Evolutionary conservation across 192 early-diverging fungal genomes (phyloP), one percentile per base, ranked within the genome.

Genomic region (Phycomyces blakesleeanus): DNA sequence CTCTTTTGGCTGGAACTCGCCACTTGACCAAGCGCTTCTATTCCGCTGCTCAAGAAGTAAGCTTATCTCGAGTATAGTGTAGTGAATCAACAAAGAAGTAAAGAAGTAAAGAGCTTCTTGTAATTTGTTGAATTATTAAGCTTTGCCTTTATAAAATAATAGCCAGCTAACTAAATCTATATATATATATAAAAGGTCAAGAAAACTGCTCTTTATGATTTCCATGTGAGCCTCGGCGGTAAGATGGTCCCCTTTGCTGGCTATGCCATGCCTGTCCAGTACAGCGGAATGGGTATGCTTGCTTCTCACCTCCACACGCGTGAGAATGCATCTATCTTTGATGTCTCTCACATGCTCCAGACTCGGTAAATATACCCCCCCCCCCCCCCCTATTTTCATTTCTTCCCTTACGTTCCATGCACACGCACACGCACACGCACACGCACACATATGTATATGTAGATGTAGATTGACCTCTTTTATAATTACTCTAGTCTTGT

Each of bases 181-280:
- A 8, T 34, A 58, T 26, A 27, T 64, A 64, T 65, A 47, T 64
- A 29, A 51, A 66, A 67, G 55, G 41, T 84, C 59, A 88, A 90
- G 75, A 81, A 85, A 61, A 98, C 94, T 7, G 82, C 91, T 3
- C 83, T 98, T 2, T 88, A 95, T 73, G 92, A 96, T 70, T 94
- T 95, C 64, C 97, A 98, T 81, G 84, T 93, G 40, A 67, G 82
- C 69, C 81, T 96, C 63, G 93, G 93, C 24, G 97, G 91, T 42
- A 96, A 93, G 82, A 97, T 98, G 89, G 95, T 95, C 15, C 91
- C 92, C 37, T 98, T 97, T 79, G 97, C 97, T 63, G 97, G 95
- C 5, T 97, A 92, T 88, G 82, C 82, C 60, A 98, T 98, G 97
- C 97, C 97, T 37, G 88, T 98, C 59, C 87, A 91, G 67, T 98